These are phyloP conservation scores for Alternaria gansuensis DNA, from an alignment of 2,329 filamentous ascomycete genomes.

Conservation along the genomic window DNA sequence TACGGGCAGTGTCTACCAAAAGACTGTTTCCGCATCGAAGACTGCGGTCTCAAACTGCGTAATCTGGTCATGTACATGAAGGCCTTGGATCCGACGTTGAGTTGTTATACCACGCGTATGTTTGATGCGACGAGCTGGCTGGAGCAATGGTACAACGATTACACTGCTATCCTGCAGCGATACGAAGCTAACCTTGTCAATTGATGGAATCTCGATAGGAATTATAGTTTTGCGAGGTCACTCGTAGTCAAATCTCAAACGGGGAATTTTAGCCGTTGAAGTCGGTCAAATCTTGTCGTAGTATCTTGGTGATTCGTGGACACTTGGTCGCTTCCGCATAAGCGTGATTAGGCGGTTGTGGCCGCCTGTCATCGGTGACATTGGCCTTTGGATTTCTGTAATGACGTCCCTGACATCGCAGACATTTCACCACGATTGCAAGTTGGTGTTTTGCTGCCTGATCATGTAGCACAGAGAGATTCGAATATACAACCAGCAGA, in stretches of 20 bases:
- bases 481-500: background rate
- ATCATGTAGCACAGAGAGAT: background rate
- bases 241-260: conserved; percentile 12
- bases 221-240: background rate
- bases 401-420: background rate
- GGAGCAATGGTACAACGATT: conserved; percentile 40
- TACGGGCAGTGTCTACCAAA: conserved; percentile 34
- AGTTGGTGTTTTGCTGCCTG: background rate
- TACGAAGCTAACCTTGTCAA: conserved; percentile 32
- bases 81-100: conserved; percentile 36
- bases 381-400: background rate
- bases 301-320: conserved; percentile 18
- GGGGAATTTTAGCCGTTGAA: conserved; percentile 33
- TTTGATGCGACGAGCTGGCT: conserved; percentile 42
- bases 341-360: background rate
- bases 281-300: background rate
- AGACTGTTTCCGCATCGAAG: conserved; percentile 32
- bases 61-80: conserved; percentile 27
- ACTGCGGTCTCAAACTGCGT: conserved; percentile 32
- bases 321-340: conserved; percentile 1
- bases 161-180: conserved; percentile 32
- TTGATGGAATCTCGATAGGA: background rate
- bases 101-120: conserved; percentile 39
- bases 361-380: background rate
- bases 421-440: background rate